Evolutionary conservation across 148 eudicot species (phyloP), one percentile per base, ranked within the genome.

Genomic region (Vaccinium macrocarpon): DNA sequence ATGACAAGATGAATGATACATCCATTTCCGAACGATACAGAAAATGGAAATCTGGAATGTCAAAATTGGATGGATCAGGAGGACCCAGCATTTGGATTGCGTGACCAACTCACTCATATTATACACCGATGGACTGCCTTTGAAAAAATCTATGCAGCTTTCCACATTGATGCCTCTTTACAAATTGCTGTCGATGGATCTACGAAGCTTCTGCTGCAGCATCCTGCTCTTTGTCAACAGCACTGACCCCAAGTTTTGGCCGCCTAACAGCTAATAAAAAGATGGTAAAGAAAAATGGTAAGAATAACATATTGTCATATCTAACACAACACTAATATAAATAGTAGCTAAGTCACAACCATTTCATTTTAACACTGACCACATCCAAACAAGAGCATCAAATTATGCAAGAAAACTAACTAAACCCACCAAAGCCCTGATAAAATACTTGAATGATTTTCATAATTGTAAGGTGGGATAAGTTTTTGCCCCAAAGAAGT

Each of bases 201-300:
- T 57, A 84, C 62, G 79, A 76, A 68, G 81, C 88, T 57, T 76
- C 86, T 32, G 48, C 82, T 7, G 76, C 73, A 27, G 76, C 80
- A 19, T 82, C 86, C 81, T 64, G 86, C 55, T 81, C 85, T 82
- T 71, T 77, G 57, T 66, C 81, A 19, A 75, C 9, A 71, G 50
- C 74, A 80, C 8, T 46, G 8, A 74, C 81, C 51, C 88, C 88
- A 18, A 87, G 85, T 73, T 77, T 75, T 48, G 89, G 88, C 46
- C 62, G 52, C 73, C 86, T 89, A 51, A 88, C 10, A 55, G 90
- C 92, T 90, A 86, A 50, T 46, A 73, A 59, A 73, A 81, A 27
- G n/a, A 42, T 82, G 12, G 29, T 29, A n/a, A 12, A 66, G 72
- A 61, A 35, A 14, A 0, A 46, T 12, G 16, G 80, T 29, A 21